Conservation (phyloP, 257 asterid genomes). For the Apocynum venetum region DNA sequence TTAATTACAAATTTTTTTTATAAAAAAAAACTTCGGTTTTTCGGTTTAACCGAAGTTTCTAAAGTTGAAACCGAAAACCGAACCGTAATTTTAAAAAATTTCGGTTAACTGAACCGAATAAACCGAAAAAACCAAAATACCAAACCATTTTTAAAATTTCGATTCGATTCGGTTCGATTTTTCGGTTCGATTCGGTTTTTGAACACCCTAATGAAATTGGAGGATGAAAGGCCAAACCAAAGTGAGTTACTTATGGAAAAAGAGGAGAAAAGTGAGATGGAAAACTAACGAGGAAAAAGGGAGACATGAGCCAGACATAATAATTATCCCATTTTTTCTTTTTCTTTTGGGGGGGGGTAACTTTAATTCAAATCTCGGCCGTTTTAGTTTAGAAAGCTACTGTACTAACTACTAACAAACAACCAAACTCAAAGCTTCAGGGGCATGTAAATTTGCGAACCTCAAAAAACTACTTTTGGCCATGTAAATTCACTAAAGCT, state of each 20-base stretch:
- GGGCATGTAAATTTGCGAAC: not conserved
- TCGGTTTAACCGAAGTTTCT: too few relatives aligned
- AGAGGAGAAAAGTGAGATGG: not conserved
- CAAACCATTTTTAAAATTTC: too few relatives aligned
- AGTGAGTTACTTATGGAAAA: too few relatives aligned
- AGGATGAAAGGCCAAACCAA: not conserved
- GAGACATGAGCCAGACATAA: conserved; percentile 13
- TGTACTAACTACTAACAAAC: conserved; percentile 9
- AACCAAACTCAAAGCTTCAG: not conserved
- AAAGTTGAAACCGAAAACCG: too few relatives aligned
- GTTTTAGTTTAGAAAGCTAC: conserved; percentile 16
- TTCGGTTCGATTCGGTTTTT: too few relatives aligned
- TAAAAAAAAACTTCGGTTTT: too few relatives aligned
- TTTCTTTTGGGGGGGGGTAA: too few relatives aligned
- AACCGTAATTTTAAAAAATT: too few relatives aligned
- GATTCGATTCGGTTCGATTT: too few relatives aligned
- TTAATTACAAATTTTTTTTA: too few relatives aligned
- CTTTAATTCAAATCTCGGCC: conserved; percentile 20
- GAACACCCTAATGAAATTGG: not conserved
- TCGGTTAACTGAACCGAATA: too few relatives aligned
- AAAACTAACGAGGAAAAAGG: conserved; percentile 1
- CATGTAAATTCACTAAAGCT: not conserved
- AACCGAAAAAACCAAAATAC: too few relatives aligned
- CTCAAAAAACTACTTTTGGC: not conserved
- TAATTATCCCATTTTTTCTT: not conserved